A percentile compares a stretch with the other conserved stretches of the same genome.
These are phyloP conservation scores for Hyphopichia buzzinii DNA, from an alignment of 1,139 yeast species.

Conservation along the genomic window DNA sequence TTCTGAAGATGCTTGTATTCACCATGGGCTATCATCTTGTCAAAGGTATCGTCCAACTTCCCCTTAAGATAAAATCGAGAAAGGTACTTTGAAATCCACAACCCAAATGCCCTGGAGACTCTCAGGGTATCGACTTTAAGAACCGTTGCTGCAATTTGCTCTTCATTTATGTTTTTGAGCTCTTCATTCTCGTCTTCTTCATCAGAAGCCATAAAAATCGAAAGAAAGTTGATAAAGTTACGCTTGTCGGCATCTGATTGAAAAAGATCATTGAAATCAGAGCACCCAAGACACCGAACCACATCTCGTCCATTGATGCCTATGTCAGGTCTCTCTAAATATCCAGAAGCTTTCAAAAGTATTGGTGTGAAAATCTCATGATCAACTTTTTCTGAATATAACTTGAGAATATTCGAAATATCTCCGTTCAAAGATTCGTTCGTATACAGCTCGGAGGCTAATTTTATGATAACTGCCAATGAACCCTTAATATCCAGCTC, in stretches of 20 bases:
- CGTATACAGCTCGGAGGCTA: slow-evolving; percentile 7
- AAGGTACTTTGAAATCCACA: slow-evolving; percentile 44
- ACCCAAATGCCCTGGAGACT: slow-evolving; percentile 19
- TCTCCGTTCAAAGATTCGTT: neutral
- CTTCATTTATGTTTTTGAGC: neutral
- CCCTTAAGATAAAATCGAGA: slow-evolving; percentile 35
- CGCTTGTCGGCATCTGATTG: neutral
- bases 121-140: neutral
- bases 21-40: slow-evolving; percentile 8
- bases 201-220: neutral
- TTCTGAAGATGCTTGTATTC: slow-evolving; percentile 10
- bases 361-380: neutral
- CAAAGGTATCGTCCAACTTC: slow-evolving; percentile 10
- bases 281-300: neutral
- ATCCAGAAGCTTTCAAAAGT: neutral
- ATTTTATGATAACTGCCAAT: slow-evolving; percentile 11
- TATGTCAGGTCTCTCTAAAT: neutral
- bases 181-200: neutral
- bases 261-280: neutral
- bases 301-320: neutral
- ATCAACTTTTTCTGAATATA: neutral
- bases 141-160: neutral
- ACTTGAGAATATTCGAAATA: neutral
- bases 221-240: neutral
- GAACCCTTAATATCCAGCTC: slow-evolving; percentile 7